phyloP scores from a whole-genome alignment of 2,329 filamentous ascomycete genomes.

The Parastagonospora nodorum region DNA sequence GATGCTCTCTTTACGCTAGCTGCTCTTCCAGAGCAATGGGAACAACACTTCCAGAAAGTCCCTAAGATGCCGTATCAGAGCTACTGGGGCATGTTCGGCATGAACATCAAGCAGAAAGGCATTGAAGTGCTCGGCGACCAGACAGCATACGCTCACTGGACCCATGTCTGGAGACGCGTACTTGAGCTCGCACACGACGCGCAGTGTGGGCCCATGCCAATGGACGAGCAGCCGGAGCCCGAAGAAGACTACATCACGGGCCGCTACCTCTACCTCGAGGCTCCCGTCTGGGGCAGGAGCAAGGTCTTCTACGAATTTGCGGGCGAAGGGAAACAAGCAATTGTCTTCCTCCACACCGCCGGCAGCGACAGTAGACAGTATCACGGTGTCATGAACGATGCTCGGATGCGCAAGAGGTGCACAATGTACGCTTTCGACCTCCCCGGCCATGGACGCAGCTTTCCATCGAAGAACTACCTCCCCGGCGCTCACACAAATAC shows the following conservation, averaged over 20 bases:
- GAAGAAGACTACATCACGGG: conserved; percentile 54
- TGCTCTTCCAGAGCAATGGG: conserved; percentile 53
- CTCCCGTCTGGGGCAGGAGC: conserved; percentile 54
- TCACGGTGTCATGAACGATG: conserved; percentile 58
- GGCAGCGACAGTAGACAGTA: conserved; percentile 57
- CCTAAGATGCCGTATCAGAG: conserved; percentile 52
- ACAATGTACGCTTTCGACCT: conserved; percentile 58
- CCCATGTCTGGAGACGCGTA: conserved; percentile 54
- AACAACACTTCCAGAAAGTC: conserved; percentile 52
- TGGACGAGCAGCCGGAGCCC: conserved; percentile 45
- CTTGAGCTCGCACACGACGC: conserved; percentile 56
- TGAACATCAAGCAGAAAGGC: conserved; percentile 58
- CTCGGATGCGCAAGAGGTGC: conserved; percentile 53
- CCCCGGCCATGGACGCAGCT: conserved; percentile 56
- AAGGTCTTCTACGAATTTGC: conserved; percentile 58
- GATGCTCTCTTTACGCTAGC: conserved; percentile 48
- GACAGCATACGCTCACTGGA: conserved; percentile 51
- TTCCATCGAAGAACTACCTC: conserved; percentile 50
- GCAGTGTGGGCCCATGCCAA: conserved; percentile 51
- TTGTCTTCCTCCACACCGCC: conserved; percentile 54
- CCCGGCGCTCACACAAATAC: conserved; percentile 55
- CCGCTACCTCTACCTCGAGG: conserved; percentile 53
- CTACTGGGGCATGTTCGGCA: conserved; percentile 54
- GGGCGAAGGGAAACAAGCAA: conserved; percentile 53
- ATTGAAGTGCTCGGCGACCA: conserved; percentile 55